Evolutionary conservation across 768 basidiomycete species (phyloP), one percentile per base, ranked within the genome.

Genomic region (Pleurotus sapidus): DNA sequence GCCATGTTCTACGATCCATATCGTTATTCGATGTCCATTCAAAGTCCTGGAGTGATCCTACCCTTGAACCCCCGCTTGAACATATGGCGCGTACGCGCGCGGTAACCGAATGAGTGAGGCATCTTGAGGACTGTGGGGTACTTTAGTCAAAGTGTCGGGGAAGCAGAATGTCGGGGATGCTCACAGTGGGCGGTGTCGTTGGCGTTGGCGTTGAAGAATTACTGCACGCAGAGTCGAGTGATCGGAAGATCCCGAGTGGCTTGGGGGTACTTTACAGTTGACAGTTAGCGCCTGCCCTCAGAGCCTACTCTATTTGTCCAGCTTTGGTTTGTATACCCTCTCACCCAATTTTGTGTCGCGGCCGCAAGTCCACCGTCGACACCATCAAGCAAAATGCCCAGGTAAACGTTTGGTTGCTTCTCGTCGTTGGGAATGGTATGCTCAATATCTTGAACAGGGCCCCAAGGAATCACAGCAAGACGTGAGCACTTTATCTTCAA

Each of bases 51-150:
- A 59, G 49, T 55, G 42, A 48, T 72, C 83, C 67, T 75, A 95
- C 95, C 87, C 86, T 96, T 96, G 89, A 98, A 98, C 70, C 88
- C 90, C 81, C 91, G 84, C 87, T 92, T 95, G 91, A 99, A 98
- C 95, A 98, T 97, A 81, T 95, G 82, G 88, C 96, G 95, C 88
- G 96, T 98, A 68, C 96, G 95, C 91, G 96, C 96, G 74, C 96
- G 89, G 83, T 95, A 93, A 93, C 96, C 96, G 86, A 89, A 99
- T 57, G 96, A 98, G 93, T 98, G 94, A 82, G 96, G 96, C 96
- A 99, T 98, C 74, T 87, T 86, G 85, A 82, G 72, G 79, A 63
- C 81, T 88, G 67, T 59, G 42, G 62, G 55, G 59, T 8, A 15
- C 45, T 23, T 54, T 54, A 25, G 18, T 18, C 27, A 8, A 54